Percentiles rank a stretch among this genome's conserved stretches.
phyloP scores from a whole-genome alignment of 768 basidiomycete species.

The Termitomyces sp. region DNA sequence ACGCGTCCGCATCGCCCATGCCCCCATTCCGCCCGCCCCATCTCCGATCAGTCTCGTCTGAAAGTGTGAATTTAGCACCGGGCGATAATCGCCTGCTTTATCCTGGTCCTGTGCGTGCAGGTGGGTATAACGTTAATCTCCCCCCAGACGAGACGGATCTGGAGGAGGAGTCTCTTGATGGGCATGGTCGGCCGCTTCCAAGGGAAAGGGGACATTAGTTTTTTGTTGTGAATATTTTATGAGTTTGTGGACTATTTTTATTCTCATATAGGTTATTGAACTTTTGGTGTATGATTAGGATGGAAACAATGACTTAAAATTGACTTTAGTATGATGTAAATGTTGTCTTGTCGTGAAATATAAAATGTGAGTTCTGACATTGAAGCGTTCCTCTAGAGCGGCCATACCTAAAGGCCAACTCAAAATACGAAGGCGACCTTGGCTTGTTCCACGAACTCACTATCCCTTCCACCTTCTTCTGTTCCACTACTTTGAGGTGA shows the following conservation, averaged over 20 bases:
- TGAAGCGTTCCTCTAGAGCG: too few relatives aligned
- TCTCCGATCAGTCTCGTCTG: conserved; percentile 20
- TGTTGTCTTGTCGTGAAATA: background rate
- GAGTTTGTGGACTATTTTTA: background rate
- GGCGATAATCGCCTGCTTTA: conserved; percentile 29
- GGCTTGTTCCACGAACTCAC: too few relatives aligned
- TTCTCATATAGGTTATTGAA: background rate
- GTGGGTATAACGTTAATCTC: conserved; percentile 21
- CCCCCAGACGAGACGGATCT: background rate
- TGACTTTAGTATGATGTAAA: background rate
- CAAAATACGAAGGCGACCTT: too few relatives aligned
- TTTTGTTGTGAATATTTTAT: background rate
- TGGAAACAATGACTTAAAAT: background rate
- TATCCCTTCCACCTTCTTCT: too few relatives aligned
- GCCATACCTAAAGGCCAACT: too few relatives aligned
- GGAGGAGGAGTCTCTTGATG: background rate
- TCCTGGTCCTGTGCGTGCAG: conserved; percentile 33
- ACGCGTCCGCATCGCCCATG: conserved; percentile 7
- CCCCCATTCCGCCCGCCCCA: conserved; percentile 6
- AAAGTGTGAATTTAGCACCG: conserved; percentile 15
- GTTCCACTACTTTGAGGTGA: too few relatives aligned
- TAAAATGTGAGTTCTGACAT: background rate
- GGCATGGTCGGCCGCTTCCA: background rate
- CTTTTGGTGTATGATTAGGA: background rate
- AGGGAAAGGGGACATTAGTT: background rate